Evolutionary conservation across 805 yeast species (phyloP), one percentile per base, ranked within the genome.

Genomic region (Wickerhamiella cacticola): DNA sequence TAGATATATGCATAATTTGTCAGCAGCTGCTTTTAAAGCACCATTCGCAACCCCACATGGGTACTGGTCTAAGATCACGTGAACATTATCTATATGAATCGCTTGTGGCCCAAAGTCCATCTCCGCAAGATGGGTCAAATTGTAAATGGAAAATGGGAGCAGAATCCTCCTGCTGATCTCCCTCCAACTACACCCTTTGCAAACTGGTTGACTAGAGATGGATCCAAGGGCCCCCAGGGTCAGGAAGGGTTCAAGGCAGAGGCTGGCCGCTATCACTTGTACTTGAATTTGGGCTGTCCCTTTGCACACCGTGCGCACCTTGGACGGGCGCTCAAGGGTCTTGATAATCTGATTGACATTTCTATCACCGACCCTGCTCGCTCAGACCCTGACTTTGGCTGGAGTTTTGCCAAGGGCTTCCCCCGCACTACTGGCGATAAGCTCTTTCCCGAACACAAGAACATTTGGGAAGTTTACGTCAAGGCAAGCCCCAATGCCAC

Each of bases 231-330:
- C 9, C 46, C 46, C n/a, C 38, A 43, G 6, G 46, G 46, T 18
- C 34, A 35, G n/a, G 21, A 34, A 22, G 47, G 47, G 3, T 44
- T 25, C 47, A 44, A 35, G 41, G 47, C 47, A n/a, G 47, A 44
- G 35, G 35, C 41, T 3, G 76, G 76, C 50, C 74, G 97, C 58
- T 88, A 88, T 62, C 95, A 86, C 65, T 71, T 87, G 48, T 87
- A 82, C 58, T 89, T 86, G 12, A 80, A 87, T 1, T 68, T 71
- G 42, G 95, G 95, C 3, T 88, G 97, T 65, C 97, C 97, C 2
- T 88, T 96, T 84, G 96, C 96, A 1, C 94, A 85, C 60, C 72
- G 96, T 49, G 76, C 88, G 0, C 68, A 86, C 50, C 78, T 86
- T 48, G 73, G 80, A 3, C 66, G 95, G 46, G 63, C 72, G 5